Percentiles rank a stretch among this genome's conserved stretches.
Evolutionary conservation across 75 land plant species (phyloP).

Genomic region (Gnetum montanum): DNA sequence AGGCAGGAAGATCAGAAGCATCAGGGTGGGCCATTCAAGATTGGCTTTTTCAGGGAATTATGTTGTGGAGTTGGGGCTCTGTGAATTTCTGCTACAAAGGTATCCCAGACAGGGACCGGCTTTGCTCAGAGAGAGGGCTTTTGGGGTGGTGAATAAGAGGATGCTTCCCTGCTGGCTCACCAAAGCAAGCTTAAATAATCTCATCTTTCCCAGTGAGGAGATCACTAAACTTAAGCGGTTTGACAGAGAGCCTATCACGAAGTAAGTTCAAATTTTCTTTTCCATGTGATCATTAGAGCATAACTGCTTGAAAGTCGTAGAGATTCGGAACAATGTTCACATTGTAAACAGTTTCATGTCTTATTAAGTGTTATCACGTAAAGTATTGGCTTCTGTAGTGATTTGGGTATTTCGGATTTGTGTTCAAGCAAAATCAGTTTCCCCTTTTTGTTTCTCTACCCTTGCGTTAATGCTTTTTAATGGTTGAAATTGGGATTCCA

Average conservation of each 20-base stretch:
- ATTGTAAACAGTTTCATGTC: no score
- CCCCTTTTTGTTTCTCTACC: no score
- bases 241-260: conserved; percentile 52
- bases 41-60: conserved; percentile 76
- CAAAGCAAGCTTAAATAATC: conserved; percentile 72
- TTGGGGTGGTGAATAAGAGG: conserved; percentile 67
- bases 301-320: no score
- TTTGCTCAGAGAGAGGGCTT: conserved; percentile 82
- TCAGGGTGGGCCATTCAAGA: conserved; percentile 74
- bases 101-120: conserved; percentile 79
- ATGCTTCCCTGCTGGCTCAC: conserved; percentile 63
- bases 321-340: no score
- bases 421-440: no score
- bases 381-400: no score
- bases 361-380: no score
- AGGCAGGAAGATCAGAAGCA: conserved; percentile 36
- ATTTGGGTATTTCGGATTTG: no score
- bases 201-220: conserved; percentile 70
- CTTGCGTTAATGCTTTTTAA: no score
- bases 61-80: conserved; percentile 66
- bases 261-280: conserved; percentile 50
- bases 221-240: conserved; percentile 47
- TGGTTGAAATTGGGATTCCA: no score
- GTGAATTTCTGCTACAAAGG: conserved; percentile 73
- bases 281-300: no score